Conservation (phyloP, 2,329 filamentous ascomycete species). For the Paraconiothyrium brasiliense region DNA sequence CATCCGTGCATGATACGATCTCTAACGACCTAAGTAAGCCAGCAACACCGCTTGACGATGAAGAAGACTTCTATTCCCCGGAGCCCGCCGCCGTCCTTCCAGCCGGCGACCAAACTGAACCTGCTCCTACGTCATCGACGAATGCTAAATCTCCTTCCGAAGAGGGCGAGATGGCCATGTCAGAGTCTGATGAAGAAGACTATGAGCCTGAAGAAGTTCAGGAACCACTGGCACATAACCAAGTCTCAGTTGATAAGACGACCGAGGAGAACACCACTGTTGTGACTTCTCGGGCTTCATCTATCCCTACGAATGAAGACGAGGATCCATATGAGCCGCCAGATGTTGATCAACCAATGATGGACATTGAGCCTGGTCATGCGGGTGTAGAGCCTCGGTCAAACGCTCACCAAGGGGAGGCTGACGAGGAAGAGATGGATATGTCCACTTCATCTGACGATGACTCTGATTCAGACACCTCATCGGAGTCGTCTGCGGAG, state of each 20-base stretch:
- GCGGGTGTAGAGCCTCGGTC: neutral
- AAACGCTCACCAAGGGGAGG: conserved; percentile 18
- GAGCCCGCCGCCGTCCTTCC: conserved; percentile 26
- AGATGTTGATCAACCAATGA: conserved; percentile 34
- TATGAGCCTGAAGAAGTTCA: conserved; percentile 43
- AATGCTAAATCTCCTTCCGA: conserved; percentile 34
- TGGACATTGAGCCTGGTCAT: conserved; percentile 17
- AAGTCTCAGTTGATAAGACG: neutral
- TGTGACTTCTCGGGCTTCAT: conserved; percentile 11
- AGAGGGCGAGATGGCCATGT: conserved; percentile 48
- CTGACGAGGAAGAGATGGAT: conserved; percentile 47
- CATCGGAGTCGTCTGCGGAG: conserved; percentile 8
- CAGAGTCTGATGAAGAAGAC: conserved; percentile 43
- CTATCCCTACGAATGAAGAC: conserved; percentile 33
- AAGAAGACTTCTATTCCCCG: conserved; percentile 49
- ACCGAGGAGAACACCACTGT: neutral
- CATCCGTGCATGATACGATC: neutral
- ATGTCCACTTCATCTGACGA: conserved; percentile 38
- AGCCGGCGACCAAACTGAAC: neutral
- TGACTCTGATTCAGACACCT: conserved; percentile 28
- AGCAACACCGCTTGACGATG: conserved; percentile 38
- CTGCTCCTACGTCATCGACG: neutral
- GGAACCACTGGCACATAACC: conserved; percentile 14
- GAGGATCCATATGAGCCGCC: conserved; percentile 47
- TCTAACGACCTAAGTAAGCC: conserved; percentile 19